phyloP scores from a whole-genome alignment of 2,329 filamentous ascomycete species.

The Scopulariopsis brevicaulis region DNA sequence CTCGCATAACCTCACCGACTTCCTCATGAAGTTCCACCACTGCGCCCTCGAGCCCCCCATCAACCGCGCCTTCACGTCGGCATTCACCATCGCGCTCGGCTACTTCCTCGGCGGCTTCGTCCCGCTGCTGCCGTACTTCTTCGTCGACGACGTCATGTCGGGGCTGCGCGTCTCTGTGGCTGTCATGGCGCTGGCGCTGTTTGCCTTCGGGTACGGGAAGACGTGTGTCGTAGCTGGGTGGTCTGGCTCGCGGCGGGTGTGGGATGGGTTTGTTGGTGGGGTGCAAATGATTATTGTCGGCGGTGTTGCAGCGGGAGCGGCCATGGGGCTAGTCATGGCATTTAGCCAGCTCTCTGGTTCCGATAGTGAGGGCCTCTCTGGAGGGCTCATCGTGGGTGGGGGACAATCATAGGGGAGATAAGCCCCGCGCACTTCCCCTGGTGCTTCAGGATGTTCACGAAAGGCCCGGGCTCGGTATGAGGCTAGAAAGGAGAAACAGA shows the following conservation, averaged over 20 bases:
- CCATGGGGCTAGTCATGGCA: conserved; percentile 23
- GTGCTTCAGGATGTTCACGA: background rate
- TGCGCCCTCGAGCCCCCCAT: conserved; percentile 21
- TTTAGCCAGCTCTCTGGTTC: conserved; percentile 8
- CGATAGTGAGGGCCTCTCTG: background rate
- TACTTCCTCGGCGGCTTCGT: conserved; percentile 62
- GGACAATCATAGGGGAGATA: background rate
- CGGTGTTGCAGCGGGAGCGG: conserved; percentile 21
- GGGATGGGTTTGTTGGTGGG: conserved; percentile 15
- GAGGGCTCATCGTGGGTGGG: background rate
- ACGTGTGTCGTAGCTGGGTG: conserved; percentile 29
- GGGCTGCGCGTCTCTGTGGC: conserved; percentile 47
- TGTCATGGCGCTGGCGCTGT: conserved; percentile 48
- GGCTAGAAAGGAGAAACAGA: too few relatives aligned
- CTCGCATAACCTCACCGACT: conserved; percentile 1
- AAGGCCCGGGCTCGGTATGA: background rate
- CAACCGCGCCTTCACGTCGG: conserved; percentile 39
- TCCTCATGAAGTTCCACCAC: conserved; percentile 34
- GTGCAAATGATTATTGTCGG: conserved; percentile 28
- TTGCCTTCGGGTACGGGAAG: conserved; percentile 56
- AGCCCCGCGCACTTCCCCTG: background rate
- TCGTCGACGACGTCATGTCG: conserved; percentile 31
- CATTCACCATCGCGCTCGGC: conserved; percentile 53
- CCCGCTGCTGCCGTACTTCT: conserved; percentile 61
- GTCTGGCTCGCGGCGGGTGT: conserved; percentile 8